Conservation (phyloP, 345 rosid species). For the Eucalyptus erythrocorys region DNA sequence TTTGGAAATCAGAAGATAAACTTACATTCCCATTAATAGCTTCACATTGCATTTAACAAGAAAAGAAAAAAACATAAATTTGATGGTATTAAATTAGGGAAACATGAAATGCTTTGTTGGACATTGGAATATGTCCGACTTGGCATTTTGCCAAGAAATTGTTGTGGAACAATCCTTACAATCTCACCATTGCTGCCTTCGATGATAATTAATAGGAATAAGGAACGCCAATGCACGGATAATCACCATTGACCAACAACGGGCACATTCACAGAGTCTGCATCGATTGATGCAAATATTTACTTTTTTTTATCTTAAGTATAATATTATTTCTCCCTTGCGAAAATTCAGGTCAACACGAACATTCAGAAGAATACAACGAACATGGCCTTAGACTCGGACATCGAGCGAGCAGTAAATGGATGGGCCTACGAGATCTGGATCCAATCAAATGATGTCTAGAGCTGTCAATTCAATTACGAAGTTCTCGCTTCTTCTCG, state of each 20-base stretch:
- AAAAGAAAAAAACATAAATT: background rate
- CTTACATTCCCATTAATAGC: background rate
- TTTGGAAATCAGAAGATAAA: background rate
- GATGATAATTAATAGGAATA: background rate
- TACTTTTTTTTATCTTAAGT: background rate
- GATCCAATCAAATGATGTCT: background rate
- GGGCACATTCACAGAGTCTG: background rate
- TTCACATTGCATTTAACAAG: background rate
- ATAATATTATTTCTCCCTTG: background rate
- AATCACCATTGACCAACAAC: background rate
- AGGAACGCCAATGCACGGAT: background rate
- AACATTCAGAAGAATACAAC: background rate
- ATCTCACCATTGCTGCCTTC: background rate
- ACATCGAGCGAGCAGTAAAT: background rate
- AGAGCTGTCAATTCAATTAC: background rate
- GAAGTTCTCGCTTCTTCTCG: background rate
- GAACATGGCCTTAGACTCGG: background rate
- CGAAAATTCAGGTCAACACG: background rate
- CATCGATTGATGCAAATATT: background rate
- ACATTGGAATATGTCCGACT: background rate
- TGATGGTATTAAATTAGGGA: background rate
- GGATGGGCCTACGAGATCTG: background rate
- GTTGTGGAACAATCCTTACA: background rate
- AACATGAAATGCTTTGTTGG: background rate
- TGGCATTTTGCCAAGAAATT: background rate